Conservation (phyloP, 2,329 filamentous ascomycete species). For the Colletotrichum tamarilloi region DNA sequence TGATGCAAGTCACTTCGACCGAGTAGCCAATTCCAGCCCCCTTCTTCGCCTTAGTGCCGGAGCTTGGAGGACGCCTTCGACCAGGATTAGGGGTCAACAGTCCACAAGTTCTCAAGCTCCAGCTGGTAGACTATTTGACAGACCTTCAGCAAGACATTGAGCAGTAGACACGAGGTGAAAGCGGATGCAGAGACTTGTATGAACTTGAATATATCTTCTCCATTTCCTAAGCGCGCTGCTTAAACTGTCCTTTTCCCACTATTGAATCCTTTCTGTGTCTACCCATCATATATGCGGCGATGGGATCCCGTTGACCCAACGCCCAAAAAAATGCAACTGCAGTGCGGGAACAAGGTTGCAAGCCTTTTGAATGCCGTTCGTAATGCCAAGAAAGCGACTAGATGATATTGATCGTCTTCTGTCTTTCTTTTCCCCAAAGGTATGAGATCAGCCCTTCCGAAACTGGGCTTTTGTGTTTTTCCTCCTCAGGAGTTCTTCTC, state of each 20-base stretch:
- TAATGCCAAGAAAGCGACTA: slow-evolving; percentile 31
- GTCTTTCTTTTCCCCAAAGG: not conserved
- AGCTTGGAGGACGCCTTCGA: slow-evolving; percentile 13
- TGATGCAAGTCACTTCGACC: slow-evolving; percentile 13
- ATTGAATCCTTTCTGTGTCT: slow-evolving; percentile 27
- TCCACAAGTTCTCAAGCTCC: not conserved
- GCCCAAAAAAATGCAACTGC: slow-evolving; percentile 44
- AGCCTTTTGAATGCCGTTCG: slow-evolving; percentile 35
- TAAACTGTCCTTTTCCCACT: slow-evolving; percentile 20
- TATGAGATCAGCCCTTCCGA: slow-evolving; percentile 8
- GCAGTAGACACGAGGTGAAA: not conserved
- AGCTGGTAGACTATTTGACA: no score
- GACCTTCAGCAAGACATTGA: not conserved
- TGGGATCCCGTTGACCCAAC: slow-evolving; percentile 42
- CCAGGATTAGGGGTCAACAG: not conserved
- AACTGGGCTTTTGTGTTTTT: slow-evolving; percentile 16
- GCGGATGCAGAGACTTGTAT: not conserved
- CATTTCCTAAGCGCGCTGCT: slow-evolving; percentile 30
- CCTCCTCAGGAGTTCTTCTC: not conserved
- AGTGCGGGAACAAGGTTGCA: slow-evolving; percentile 37
- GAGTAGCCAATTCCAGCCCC: not conserved
- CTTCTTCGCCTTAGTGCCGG: not conserved
- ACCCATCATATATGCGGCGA: slow-evolving; percentile 36
- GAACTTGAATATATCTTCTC: slow-evolving; percentile 33
- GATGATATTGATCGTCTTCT: slow-evolving; percentile 3